Conservation (phyloP, 2,329 filamentous ascomycete genomes). For the Aspergillus puulaauensis region DNA sequence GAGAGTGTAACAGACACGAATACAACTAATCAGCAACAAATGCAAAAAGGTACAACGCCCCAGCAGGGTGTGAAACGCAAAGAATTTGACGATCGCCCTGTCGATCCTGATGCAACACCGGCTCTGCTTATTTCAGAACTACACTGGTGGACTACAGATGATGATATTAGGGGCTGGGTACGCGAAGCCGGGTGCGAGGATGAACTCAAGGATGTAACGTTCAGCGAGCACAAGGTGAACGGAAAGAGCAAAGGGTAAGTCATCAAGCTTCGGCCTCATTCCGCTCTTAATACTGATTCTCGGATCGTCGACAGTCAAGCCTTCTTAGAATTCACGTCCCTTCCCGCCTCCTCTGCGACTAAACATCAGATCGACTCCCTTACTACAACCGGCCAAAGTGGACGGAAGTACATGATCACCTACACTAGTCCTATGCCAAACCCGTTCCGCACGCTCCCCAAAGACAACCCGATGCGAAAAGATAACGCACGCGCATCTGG, state of each 20-base stretch:
- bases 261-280: neutral
- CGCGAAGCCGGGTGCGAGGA: constrained; percentile 76
- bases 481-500: constrained; percentile 56
- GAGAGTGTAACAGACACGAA: constrained; percentile 22
- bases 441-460: constrained; percentile 86
- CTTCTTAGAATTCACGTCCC: constrained; percentile 80
- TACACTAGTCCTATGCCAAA: constrained; percentile 78
- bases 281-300: neutral
- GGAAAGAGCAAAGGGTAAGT: constrained; percentile 95
- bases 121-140: constrained; percentile 86
- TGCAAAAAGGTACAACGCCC: constrained; percentile 27
- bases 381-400: constrained; percentile 54
- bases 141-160: constrained; percentile 96
- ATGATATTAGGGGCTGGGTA: constrained; percentile 87
- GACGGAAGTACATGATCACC: constrained; percentile 67
- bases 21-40: constrained; percentile 20
- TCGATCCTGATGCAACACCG: constrained; percentile 61
- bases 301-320: constrained; percentile 55
- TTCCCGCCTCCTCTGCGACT: constrained; percentile 79
- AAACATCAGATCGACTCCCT: constrained; percentile 78
- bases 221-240: constrained; percentile 98
- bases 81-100: constrained; percentile 54
- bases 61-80: constrained; percentile 64
- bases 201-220: constrained; percentile 88
- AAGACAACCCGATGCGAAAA: constrained; percentile 77